Evolutionary conservation across 2,329 filamentous ascomycete species (phyloP).

Genomic region (Ceratocystis huliohia): DNA sequence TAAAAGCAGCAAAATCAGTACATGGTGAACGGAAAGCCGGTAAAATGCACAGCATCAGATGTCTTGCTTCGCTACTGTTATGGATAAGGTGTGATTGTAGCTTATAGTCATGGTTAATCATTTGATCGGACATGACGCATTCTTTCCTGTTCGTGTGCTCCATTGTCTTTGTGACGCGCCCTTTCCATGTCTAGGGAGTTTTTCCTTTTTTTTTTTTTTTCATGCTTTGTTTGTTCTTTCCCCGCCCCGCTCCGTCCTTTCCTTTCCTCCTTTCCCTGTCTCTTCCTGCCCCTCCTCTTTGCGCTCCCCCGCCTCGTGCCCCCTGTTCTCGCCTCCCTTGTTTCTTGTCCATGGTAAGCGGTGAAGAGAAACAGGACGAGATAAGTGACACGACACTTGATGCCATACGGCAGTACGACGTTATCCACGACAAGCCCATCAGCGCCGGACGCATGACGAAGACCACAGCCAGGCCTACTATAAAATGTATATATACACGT

Average conservation of each 20-base stretch:
- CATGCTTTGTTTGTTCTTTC: background rate
- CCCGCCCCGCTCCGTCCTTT: background rate
- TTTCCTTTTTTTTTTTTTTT: background rate
- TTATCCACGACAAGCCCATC: background rate
- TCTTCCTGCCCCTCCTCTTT: background rate
- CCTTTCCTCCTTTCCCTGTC: background rate
- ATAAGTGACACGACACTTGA: slow-evolving; percentile 7
- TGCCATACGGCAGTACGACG: background rate
- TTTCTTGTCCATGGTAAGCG: background rate
- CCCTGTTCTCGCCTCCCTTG: background rate
- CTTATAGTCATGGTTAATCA: background rate
- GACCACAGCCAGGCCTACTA: background rate
- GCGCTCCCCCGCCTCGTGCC: background rate
- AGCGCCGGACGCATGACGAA: background rate
- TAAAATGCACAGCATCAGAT: background rate
- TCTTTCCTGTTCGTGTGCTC: background rate
- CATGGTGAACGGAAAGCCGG: background rate
- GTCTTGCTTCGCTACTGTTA: background rate
- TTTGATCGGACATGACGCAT: background rate
- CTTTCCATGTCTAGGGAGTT: background rate
- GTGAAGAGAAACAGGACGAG: background rate
- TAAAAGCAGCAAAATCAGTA: background rate
- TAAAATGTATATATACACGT: background rate
- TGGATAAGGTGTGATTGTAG: background rate
- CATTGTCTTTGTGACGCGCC: background rate